Evolutionary conservation across 345 rosid genomes (phyloP), one percentile per base, ranked within the genome.

Genomic region (Erucastrum elatum): DNA sequence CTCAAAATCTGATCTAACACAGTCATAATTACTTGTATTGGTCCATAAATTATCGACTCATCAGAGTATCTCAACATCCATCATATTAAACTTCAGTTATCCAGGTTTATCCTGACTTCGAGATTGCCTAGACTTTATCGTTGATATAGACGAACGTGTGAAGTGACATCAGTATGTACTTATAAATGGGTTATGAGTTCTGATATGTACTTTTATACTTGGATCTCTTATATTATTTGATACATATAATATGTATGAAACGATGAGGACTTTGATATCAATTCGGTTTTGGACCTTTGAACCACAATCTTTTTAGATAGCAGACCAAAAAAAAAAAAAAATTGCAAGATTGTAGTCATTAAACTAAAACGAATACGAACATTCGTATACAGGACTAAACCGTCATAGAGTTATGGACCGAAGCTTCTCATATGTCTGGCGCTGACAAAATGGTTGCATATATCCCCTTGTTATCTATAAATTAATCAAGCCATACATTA

Each of bases 351-450:
- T 61, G 16, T 8, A 8, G 5, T 21, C 64, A 56, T 21, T 21
- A 21, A 21, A 21, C 21, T 21, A 21, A 21, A 21, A 21, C 21
- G 21, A 21, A 21, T 33, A 49, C 30, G 37, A 25, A 51, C 21
- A 35, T 51, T 33, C 12, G 35, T 70, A 49, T 62, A 41, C 26
- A 39, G 30, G 30, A 34, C 12, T 4, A 69, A 58, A 29, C 74
- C 35, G 53, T 68, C 75, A 70, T 64, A 63, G 64, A 49, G 8
- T n/a, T 27, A 70, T n/a, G 44, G 58, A 37, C 64, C 71, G 66
- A 71, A 71, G 60, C 35, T 64, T 71, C 81, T 71, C 71, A 64
- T 46, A 16, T 53, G 59, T 31, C 46, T 56, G 37, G 68, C 81
- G 59, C 77, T 78, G 72, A 65, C 81, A 39, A 62, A 34, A 49